These are phyloP conservation scores for Steccherinum ochraceum DNA, from an alignment of 768 basidiomycete genomes.

Conservation along the genomic window DNA sequence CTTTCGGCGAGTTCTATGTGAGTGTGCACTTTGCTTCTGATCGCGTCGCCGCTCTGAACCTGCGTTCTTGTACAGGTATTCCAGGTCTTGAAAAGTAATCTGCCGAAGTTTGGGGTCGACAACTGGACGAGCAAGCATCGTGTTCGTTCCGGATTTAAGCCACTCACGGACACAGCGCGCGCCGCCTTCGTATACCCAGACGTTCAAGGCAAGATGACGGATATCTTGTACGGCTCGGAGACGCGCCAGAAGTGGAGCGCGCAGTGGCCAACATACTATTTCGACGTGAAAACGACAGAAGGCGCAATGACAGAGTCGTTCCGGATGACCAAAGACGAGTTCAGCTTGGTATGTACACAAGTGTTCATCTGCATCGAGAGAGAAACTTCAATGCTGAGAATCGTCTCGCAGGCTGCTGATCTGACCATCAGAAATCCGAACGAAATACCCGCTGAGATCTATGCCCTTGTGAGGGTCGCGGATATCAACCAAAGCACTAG, in stretches of 20 bases:
- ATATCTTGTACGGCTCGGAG: constrained; percentile 11
- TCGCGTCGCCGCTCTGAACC: too few species aligned
- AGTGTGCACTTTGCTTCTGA: neutral
- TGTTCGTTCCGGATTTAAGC: constrained; percentile 8
- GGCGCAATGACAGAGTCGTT: constrained; percentile 13
- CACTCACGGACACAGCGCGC: constrained; percentile 7
- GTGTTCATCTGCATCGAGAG: neutral
- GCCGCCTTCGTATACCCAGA: constrained; percentile 23
- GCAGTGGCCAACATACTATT: constrained; percentile 20
- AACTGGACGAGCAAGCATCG: constrained; percentile 21
- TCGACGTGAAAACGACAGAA: constrained; percentile 24
- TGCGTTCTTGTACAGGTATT: too few species aligned
- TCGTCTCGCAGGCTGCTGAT: neutral
- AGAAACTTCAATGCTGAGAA: neutral
- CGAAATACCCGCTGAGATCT: neutral
- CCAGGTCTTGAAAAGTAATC: constrained; percentile 3
- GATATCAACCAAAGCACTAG: neutral
- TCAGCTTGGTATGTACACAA: constrained; percentile 15
- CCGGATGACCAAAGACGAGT: constrained; percentile 18
- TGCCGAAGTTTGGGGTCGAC: constrained; percentile 15
- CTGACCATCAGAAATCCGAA: neutral
- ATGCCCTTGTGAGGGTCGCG: neutral
- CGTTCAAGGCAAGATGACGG: constrained; percentile 15
- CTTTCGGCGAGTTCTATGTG: constrained; percentile 16
- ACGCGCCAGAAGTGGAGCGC: constrained; percentile 11